phyloP scores from a whole-genome alignment of 1,284 basidiomycete species.

The Cutaneotrichosporon cyanovorans region DNA sequence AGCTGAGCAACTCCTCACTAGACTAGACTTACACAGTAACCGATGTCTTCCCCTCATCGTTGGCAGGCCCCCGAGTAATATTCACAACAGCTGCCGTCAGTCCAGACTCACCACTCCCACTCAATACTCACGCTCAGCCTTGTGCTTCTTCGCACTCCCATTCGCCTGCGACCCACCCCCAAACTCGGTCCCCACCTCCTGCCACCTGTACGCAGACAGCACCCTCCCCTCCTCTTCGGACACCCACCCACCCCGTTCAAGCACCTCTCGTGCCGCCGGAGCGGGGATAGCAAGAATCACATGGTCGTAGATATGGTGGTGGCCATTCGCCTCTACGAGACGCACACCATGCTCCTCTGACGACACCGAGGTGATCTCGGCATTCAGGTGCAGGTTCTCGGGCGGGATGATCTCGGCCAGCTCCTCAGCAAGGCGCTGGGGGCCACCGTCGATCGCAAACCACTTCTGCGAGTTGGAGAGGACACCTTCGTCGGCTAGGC shows the following conservation, averaged over 20 bases:
- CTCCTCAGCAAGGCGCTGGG: constrained; percentile 56
- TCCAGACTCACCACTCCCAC: too few relatives aligned
- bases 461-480: constrained; percentile 55
- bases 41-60: too few relatives aligned
- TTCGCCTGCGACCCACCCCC: too few relatives aligned
- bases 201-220: constrained; percentile 60
- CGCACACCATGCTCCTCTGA: constrained; percentile 27
- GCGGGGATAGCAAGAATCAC: constrained; percentile 70
- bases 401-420: constrained; percentile 55
- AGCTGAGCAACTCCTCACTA: too few relatives aligned
- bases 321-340: constrained; percentile 32
- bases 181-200: constrained; percentile 60
- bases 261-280: constrained; percentile 57
- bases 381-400: constrained; percentile 56
- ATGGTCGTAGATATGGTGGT: constrained; percentile 55
- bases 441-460: constrained; percentile 68
- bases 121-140: too few relatives aligned
- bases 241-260: constrained; percentile 53
- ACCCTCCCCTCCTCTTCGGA: constrained; percentile 55
- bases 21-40: too few relatives aligned
- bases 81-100: too few relatives aligned
- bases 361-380: constrained; percentile 49
- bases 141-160: too few relatives aligned
- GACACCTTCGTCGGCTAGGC: background rate
- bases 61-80: too few relatives aligned